phyloP scores from a whole-genome alignment of 2,329 filamentous ascomycete species.

The Arthrobotrys sinensis region DNA sequence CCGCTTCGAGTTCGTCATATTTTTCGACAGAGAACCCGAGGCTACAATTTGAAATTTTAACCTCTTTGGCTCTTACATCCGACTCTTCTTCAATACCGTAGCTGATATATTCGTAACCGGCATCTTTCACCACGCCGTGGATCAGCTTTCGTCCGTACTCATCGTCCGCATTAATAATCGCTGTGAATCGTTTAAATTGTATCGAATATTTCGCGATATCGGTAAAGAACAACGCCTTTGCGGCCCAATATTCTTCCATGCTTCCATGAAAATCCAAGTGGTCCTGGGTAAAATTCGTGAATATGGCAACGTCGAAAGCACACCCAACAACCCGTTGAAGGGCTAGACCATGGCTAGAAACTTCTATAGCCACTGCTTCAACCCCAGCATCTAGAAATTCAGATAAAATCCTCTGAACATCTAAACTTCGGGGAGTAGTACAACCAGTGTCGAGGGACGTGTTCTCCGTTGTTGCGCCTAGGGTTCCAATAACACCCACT shows the following conservation, averaged over 20 bases:
- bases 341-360: slow-evolving; percentile 46
- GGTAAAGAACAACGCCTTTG: slow-evolving; percentile 40
- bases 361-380: slow-evolving; percentile 44
- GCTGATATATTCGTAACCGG: slow-evolving; percentile 7
- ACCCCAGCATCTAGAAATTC: slow-evolving; percentile 28
- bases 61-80: slow-evolving; percentile 12
- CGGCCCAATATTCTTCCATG: slow-evolving; percentile 42
- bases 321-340: slow-evolving; percentile 42
- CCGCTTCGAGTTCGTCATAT: not conserved
- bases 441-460: slow-evolving; percentile 15
- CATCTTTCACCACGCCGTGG: not conserved
- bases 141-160: slow-evolving; percentile 21
- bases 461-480: slow-evolving; percentile 37
- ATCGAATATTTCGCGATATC: slow-evolving; percentile 37
- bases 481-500: slow-evolving; percentile 50
- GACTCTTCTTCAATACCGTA: slow-evolving; percentile 22
- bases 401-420: slow-evolving; percentile 30
- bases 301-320: slow-evolving; percentile 42
- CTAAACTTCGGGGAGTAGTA: slow-evolving; percentile 43
- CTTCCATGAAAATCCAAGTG: slow-evolving; percentile 48
- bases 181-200: slow-evolving; percentile 32
- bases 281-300: slow-evolving; percentile 50
- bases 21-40: slow-evolving; percentile 13
- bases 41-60: not conserved
- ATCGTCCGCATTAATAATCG: slow-evolving; percentile 42